These are phyloP conservation scores for Skeletonema costatum DNA, from an alignment of 108 stramenopile species.

Conservation along the genomic window DNA sequence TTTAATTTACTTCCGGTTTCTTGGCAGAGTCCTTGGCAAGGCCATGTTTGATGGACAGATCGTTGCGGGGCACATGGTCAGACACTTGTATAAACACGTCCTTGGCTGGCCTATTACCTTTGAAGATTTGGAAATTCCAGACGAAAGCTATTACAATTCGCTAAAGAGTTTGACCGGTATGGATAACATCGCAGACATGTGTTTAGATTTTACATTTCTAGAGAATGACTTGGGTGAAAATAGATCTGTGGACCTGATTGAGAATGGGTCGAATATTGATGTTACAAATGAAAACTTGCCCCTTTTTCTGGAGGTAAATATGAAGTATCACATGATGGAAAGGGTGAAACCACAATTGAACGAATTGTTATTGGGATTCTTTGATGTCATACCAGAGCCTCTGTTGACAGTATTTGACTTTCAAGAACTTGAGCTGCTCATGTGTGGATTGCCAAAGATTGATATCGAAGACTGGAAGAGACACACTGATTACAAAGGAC, in stretches of 20 bases:
- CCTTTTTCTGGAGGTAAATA: conserved; percentile 89
- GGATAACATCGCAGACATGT: conserved; percentile 82
- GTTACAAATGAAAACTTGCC: conserved; percentile 95
- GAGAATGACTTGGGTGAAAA: conserved; percentile 87
- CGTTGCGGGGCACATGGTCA: conserved; percentile 95
- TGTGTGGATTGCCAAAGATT: conserved; percentile 95
- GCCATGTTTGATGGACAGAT: conserved; percentile 97
- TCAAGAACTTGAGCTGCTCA: conserved; percentile 95
- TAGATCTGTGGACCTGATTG: conserved; percentile 83
- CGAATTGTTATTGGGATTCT: conserved; percentile 94
- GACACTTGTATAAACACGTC: conserved; percentile 98
- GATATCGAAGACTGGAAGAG: conserved; percentile 91
- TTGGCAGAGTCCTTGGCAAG: conserved; percentile 95
- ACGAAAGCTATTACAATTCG: conserved; percentile 85
- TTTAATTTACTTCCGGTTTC: conserved; percentile 94
- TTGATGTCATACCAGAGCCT: conserved; percentile 95
- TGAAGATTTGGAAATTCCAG: conserved; percentile 88
- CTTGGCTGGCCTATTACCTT: conserved; percentile 96
- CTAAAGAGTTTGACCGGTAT: conserved; percentile 68
- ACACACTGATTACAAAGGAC: conserved; percentile 89
- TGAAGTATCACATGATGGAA: conserved; percentile 89
- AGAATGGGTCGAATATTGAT: conserved; percentile 81
- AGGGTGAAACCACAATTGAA: conserved; percentile 86
- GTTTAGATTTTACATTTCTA: conserved; percentile 95
- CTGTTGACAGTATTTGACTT: conserved; percentile 95